Evolutionary conservation across 768 basidiomycete species (phyloP), one percentile per base, ranked within the genome.

Genomic region (Albatrellus ellisii): DNA sequence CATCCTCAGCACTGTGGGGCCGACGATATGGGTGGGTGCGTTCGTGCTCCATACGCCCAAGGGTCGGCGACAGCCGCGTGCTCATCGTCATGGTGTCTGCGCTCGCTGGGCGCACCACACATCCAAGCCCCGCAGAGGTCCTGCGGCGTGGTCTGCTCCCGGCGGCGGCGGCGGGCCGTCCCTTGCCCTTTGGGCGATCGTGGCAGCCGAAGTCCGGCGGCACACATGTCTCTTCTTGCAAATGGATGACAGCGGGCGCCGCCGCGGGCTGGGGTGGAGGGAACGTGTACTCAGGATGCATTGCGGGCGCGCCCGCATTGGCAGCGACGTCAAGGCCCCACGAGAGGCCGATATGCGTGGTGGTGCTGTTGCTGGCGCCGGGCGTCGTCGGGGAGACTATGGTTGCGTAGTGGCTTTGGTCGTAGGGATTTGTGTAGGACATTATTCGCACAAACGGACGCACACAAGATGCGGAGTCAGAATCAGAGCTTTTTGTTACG

Each of bases 221-320:
- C 36, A 48, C 21, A 34, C 49, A 47, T 38, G n/a, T n/a, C n/a
- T n/a, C n/a, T n/a, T 50, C 49, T 40, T 50, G 47, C 26, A 50
- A 47, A 28, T 45, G 49, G 33, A 50, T 50, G 31, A 50, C 44
- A 7, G 43, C 26, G 12, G 48, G 48, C 20, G 48, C 26, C 17
- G 48, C 27, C 31, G 36, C 15, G 17, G 36, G 33, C 38, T 43
- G 36, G 43, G 44, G 22, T 42, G 43, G 26, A 43, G 49, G 26
- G 47, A 44, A 41, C 25, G 21, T 25, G 3, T 22, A n/a, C 17
- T 17, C 15, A 12, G 46, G 4, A 38, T 22, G 41, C 27, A 17
- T 33, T 8, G 48, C 36, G 29, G 46, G 35, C 21, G 42, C 9
- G 8, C 18, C 17, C 15, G 34, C 20, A 17, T 47, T 47, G 48